A percentile compares a stretch with the other conserved stretches of the same genome.
Evolutionary conservation across 2,329 filamentous ascomycete species (phyloP).

Genomic region (Fusarium metavorans): DNA sequence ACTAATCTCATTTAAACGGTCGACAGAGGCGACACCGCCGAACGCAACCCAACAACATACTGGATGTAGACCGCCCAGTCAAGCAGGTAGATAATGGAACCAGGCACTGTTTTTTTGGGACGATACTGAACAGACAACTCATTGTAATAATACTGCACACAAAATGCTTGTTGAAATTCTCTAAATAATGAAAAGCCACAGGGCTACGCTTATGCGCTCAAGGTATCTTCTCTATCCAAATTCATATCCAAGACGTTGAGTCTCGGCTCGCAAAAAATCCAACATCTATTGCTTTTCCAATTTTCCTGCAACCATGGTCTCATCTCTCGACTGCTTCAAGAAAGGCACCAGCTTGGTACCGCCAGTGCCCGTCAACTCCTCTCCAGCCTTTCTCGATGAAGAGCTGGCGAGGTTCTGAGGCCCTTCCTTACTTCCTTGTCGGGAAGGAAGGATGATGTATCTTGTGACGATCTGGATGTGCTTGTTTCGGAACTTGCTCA

Average conservation of each 20-base stretch:
- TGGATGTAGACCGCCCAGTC: background rate
- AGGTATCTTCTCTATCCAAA: constrained; percentile 11
- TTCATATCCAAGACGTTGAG: background rate
- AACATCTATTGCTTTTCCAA: constrained; percentile 36
- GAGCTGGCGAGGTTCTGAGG: constrained; percentile 60
- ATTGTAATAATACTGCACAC: background rate
- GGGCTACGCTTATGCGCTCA: constrained; percentile 12
- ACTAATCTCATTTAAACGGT: background rate
- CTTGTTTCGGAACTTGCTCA: constrained; percentile 82
- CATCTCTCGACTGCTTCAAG: constrained; percentile 87
- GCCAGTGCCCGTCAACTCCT: constrained; percentile 82
- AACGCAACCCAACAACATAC: background rate
- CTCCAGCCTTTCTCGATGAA: constrained; percentile 51
- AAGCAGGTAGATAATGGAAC: background rate
- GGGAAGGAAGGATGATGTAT: constrained; percentile 88
- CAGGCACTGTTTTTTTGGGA: too few relatives aligned
- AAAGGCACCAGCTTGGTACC: constrained; percentile 91
- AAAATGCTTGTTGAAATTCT: background rate
- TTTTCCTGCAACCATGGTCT: constrained; percentile 68
- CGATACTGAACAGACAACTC: background rate
- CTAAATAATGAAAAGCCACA: background rate
- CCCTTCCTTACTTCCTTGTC: constrained; percentile 45
- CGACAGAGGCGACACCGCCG: background rate
- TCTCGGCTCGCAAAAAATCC: background rate
- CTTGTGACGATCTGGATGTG: constrained; percentile 91